Evolutionary conservation across 192 early-diverging fungal species (phyloP).

Genomic region (Chytriomyces sp.): DNA sequence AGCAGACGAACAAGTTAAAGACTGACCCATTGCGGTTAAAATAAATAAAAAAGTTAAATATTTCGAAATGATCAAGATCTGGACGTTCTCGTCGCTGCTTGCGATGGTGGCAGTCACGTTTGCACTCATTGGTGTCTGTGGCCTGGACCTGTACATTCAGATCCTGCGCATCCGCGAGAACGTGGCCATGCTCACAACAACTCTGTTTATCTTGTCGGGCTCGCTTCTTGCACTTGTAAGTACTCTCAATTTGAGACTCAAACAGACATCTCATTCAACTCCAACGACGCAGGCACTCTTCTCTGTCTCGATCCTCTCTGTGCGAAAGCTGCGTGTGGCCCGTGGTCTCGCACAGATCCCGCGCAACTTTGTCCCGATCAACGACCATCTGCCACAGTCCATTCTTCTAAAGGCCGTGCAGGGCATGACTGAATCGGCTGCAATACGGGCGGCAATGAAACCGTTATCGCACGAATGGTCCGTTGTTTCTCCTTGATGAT

Average conservation of each 20-base stretch:
- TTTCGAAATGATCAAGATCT: slow-evolving; percentile 12
- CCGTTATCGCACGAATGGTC: slow-evolving; percentile 9
- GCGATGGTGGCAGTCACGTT: slow-evolving; percentile 2
- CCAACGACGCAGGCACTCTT: slow-evolving; percentile 3
- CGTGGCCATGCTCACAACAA: slow-evolving; percentile 9
- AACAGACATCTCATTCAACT: background rate
- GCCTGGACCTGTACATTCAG: slow-evolving; percentile 29
- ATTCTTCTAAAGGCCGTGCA: background rate
- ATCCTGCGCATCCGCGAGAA: slow-evolving; percentile 17
- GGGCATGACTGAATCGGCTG: background rate
- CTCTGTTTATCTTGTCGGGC: slow-evolving; percentile 10
- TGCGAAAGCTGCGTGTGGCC: slow-evolving; percentile 11
- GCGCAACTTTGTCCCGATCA: background rate
- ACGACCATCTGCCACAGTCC: background rate
- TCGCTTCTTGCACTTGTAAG: background rate
- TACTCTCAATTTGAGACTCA: background rate
- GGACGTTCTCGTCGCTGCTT: slow-evolving; percentile 20
- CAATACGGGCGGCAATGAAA: background rate
- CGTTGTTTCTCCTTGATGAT: no score
- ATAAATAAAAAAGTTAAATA: no score
- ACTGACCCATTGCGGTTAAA: background rate
- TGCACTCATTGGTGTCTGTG: slow-evolving; percentile 23
- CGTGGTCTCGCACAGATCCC: slow-evolving; percentile 1
- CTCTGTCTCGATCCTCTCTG: slow-evolving; percentile 18
- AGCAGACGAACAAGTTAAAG: background rate